These are phyloP conservation scores for Nakazawaea sp. DNA, from an alignment of 805 yeast species.

Conservation along the genomic window DNA sequence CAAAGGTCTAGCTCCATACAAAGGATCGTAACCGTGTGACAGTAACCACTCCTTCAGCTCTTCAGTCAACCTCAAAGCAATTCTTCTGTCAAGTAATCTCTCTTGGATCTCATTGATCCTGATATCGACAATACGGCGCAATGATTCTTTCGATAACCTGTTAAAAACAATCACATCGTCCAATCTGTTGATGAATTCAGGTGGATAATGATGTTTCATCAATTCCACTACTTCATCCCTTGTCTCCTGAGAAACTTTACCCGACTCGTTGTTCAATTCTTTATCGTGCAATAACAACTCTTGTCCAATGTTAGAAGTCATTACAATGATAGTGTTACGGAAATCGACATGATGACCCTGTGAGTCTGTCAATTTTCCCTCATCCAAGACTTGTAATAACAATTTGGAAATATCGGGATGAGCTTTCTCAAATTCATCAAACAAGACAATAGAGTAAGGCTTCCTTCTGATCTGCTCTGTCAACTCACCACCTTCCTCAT, in stretches of 20 bases:
- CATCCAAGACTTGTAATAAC: constrained; percentile 87
- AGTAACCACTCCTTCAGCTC: constrained; percentile 75
- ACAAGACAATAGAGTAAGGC: constrained; percentile 87
- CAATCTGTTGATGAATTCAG: constrained; percentile 90
- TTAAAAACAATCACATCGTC: constrained; percentile 94
- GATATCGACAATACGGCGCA: constrained; percentile 77
- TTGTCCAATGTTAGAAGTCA: constrained; percentile 97
- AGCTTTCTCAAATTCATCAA: constrained; percentile 96
- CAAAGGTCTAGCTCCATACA: constrained; percentile 94
- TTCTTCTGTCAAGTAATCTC: constrained; percentile 73
- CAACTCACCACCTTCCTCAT: constrained; percentile 92
- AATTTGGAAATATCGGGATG: constrained; percentile 93
- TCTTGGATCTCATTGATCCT: constrained; percentile 77
- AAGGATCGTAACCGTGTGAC: constrained; percentile 81
- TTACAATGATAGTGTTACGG: constrained; percentile 88
- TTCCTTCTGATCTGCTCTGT: constrained; percentile 95
- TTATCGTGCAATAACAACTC: constrained; percentile 70
- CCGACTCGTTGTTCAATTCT: constrained; percentile 44
- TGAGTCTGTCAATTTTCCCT: constrained; percentile 90
- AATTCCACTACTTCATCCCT: constrained; percentile 57
- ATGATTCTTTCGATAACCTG: constrained; percentile 70
- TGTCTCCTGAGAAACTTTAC: constrained; percentile 46
- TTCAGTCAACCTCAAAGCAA: constrained; percentile 42
- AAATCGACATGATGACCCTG: constrained; percentile 94
- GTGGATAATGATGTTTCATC: constrained; percentile 75